Conservation (phyloP, 768 basidiomycete genomes). For the Lanmaoa rubissima region DNA sequence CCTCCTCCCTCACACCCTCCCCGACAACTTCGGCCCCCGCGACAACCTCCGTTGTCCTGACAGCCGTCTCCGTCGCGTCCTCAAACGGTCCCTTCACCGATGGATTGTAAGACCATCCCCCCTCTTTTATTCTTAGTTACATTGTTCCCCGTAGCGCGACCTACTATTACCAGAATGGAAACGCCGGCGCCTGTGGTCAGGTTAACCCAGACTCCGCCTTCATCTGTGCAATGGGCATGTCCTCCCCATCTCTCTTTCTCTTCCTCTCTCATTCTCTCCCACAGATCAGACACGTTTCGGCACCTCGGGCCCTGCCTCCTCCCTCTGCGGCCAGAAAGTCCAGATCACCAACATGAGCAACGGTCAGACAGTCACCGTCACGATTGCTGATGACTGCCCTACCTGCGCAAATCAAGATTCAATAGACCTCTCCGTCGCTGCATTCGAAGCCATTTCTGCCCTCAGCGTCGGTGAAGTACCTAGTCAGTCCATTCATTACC, state of each 20-base stretch:
- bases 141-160: constrained; percentile 45
- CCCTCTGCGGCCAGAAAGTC: constrained; percentile 65
- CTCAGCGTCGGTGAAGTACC: constrained; percentile 50
- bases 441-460: constrained; percentile 59
- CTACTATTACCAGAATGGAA: constrained; percentile 68
- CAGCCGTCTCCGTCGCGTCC: constrained; percentile 13
- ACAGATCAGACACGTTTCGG: constrained; percentile 55
- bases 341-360: constrained; percentile 59
- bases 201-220: constrained; percentile 52
- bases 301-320: constrained; percentile 42
- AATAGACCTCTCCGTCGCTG: constrained; percentile 69
- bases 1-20: not conserved
- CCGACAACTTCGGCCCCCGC: not conserved
- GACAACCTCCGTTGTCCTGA: not conserved
- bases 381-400: constrained; percentile 80
- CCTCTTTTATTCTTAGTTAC: not conserved
- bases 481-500: constrained; percentile 42
- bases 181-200: constrained; percentile 77
- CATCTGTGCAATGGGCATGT: constrained; percentile 64
- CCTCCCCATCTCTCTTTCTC: not conserved
- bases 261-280: constrained; percentile 2
- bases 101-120: constrained; percentile 43
- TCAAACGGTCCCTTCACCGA: constrained; percentile 26
- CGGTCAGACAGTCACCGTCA: constrained; percentile 52
- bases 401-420: constrained; percentile 65